Evolutionary conservation across 345 rosid species (phyloP), one percentile per base, ranked within the genome.

Genomic region (Citrus sinensis): DNA sequence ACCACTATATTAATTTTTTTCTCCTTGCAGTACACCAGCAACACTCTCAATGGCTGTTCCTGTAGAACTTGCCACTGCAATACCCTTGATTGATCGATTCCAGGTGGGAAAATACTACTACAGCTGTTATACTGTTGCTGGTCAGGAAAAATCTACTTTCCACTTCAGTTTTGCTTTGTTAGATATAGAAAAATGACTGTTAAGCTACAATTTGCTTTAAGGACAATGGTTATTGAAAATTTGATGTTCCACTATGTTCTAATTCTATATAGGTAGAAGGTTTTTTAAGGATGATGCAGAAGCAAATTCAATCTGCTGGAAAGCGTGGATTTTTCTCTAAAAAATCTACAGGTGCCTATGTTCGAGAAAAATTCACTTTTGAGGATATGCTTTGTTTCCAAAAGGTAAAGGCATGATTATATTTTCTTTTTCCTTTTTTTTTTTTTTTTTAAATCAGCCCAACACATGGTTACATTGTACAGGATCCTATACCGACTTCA

Each of bases 321-420:
- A 96, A 89, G 67, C 97, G 98, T 69, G 92, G 97, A 17, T 92
- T 96, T 84, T 96, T 96, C 82, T 91, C 88, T 20, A 96, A 94
- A 81, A 96, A 92, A 76, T 83, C 97, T 9, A 80, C 70, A 1
- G 97, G 94, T 40, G 85, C 90, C 83, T 91, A 90, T 80, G 88
- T 89, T 78, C 90, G 88, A 71, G 99, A 91, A 73, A 95, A 90
- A 76, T 92, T 90, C 87, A 92, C 98, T 8, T 91, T 96, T 74
- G 97, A 94, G 88, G 99, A 96, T 81, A 96, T 96, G 99, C 79
- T 96, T 63, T 94, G 95, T 84, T 96, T 92, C 84, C 98, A 96
- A 80, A 94, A 94, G 99, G 99, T 96, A 34, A 69, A 16, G 30
- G 22, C 40, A 42, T 61, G 24, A 46, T 13, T 55, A 54, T 32